phyloP scores from a whole-genome alignment of 257 asterid genomes.

The Solanum etuberosum region DNA sequence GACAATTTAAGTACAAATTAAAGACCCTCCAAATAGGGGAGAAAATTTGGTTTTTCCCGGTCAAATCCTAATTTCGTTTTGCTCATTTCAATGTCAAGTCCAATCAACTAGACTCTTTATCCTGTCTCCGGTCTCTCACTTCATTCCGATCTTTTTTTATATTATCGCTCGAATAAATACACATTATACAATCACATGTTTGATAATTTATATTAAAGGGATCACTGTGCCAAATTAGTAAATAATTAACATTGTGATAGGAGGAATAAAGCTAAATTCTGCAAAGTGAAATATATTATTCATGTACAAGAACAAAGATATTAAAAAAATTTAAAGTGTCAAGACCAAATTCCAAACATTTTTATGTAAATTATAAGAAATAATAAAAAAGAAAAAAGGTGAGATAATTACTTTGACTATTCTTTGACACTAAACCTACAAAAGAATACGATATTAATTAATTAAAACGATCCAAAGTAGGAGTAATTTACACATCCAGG shows the following conservation, averaged over 20 bases:
- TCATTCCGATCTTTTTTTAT: background rate
- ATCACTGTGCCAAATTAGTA: background rate
- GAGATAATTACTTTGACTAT: background rate
- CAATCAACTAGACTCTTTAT: background rate
- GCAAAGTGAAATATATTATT: background rate
- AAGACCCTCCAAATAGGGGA: background rate
- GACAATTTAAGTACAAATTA: background rate
- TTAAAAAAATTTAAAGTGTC: background rate
- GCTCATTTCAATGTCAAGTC: background rate
- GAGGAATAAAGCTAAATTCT: background rate
- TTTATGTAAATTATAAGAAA: background rate
- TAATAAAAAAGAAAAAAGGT: background rate
- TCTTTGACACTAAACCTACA: background rate
- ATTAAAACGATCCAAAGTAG: background rate
- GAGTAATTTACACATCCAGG: background rate
- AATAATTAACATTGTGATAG: background rate
- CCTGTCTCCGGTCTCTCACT: background rate
- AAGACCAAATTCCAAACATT: background rate
- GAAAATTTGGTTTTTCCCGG: background rate
- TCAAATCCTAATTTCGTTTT: background rate
- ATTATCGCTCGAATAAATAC: background rate
- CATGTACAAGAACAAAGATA: background rate
- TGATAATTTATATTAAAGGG: background rate
- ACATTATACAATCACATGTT: background rate
- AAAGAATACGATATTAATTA: background rate